Conservation (phyloP, 345 rosid species). For the Euphorbia tirucalli region DNA sequence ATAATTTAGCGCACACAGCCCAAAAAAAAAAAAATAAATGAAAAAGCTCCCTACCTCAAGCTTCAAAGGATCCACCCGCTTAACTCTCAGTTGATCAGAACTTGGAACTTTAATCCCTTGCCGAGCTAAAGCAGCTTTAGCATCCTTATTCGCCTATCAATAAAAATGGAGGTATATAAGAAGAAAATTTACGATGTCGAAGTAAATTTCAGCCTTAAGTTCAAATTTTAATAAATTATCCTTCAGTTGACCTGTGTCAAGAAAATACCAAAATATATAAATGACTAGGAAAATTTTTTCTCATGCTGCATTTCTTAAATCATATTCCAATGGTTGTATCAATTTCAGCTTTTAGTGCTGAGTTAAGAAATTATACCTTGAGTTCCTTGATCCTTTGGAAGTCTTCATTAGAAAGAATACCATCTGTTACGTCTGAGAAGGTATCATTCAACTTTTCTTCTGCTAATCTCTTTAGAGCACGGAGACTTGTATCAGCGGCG, state of each 20-base stretch:
- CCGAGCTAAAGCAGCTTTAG: slow-evolving; percentile 56
- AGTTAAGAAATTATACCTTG: slow-evolving; percentile 44
- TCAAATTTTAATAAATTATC: neutral
- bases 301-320: too few species aligned
- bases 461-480: slow-evolving; percentile 78
- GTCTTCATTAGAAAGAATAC: slow-evolving; percentile 90
- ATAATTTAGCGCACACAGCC: slow-evolving; percentile 4
- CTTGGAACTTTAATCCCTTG: slow-evolving; percentile 81
- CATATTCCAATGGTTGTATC: neutral
- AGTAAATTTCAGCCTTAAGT: too few species aligned
- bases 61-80: slow-evolving; percentile 80
- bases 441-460: slow-evolving; percentile 41
- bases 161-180: neutral
- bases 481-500: slow-evolving; percentile 80
- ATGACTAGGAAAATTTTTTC: too few species aligned
- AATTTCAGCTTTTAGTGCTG: neutral
- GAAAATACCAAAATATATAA: neutral
- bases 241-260: too few species aligned
- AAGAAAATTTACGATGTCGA: too few species aligned
- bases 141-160: slow-evolving; percentile 67
- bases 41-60: slow-evolving; percentile 69
- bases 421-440: slow-evolving; percentile 48
- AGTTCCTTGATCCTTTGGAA: slow-evolving; percentile 80
- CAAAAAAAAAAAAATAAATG: too few species aligned
- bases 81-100: slow-evolving; percentile 68